Base-by-base conservation (phyloP, 257 asterid species). In the Salvia splendens region DNA sequence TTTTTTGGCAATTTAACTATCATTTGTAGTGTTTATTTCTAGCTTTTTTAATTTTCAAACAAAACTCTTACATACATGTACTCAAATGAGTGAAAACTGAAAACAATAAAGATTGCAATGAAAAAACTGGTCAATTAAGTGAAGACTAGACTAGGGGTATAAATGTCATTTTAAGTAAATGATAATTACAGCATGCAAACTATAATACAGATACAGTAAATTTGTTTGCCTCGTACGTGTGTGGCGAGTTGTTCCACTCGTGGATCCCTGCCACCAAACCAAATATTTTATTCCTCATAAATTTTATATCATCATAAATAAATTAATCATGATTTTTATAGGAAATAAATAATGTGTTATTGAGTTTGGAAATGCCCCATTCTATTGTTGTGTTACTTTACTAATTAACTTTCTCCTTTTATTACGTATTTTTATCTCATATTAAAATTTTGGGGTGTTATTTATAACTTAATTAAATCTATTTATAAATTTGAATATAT, bases 261-360 rank as follows among this genome's bases (percentile, higher is more conserved):
- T 64, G 16, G 47, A 28, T 64, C 63, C 32, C 58, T 30, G 73
- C 28, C 47, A 68, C 73, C 73, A 17, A 50, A 68, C 73, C 73
- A 17, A 50, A 43, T 57, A 46, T 30, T 8, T 67, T 36, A 11
- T 24, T 15, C 17, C 42, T 15, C 3, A 57, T 46, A 43, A 28
- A 11, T 20, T 65, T 43, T 42, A 11, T 40, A 9, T 7, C 51
- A 63, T 63, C 45, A 35, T 58, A 36, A 36, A 5, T 65, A 50
- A 14, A 47, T 47, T 33, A 64, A 33, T 64, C 42, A 7, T 8
- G 15, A n/a, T 14, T 14, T 7, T 57, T 57, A 33, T 35, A 0
- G 46, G 11, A 7, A n/a, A n/a, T 0, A 33, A 56, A 33, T 56
- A 36, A 1, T 3, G 46, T 30, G 35, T 45, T 47, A 64, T 47